Percentiles rank a stretch among this genome's conserved stretches.
Evolutionary conservation across 1,284 basidiomycete species (phyloP).

Genomic region (Cystobasidiaceae sp.): DNA sequence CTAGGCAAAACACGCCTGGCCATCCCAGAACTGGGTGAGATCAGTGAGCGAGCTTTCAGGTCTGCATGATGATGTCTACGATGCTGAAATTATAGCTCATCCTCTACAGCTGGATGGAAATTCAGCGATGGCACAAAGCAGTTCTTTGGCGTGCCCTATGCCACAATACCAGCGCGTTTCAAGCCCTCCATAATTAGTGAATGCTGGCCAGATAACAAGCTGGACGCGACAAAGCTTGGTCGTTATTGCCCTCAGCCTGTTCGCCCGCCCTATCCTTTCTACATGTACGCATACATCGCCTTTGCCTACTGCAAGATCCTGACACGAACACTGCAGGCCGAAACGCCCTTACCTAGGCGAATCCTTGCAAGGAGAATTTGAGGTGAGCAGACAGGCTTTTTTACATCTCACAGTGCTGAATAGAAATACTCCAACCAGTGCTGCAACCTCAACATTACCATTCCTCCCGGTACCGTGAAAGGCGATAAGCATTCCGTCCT

Average conservation of each 20-base stretch:
- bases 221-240: neutral
- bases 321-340: neutral
- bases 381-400: neutral
- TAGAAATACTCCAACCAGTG: neutral
- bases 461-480: neutral
- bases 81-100: too few relatives aligned
- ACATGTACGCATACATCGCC: neutral
- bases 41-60: neutral
- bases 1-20: neutral
- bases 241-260: neutral
- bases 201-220: neutral
- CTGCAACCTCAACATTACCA: neutral
- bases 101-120: neutral
- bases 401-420: neutral
- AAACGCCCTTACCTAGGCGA: neutral
- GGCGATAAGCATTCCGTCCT: constrained; percentile 2
- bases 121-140: neutral
- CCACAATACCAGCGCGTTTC: neutral
- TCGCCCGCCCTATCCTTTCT: neutral
- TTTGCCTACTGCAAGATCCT: neutral
- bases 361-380: neutral
- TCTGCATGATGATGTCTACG: neutral
- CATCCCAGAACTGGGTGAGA: neutral
- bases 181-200: neutral
- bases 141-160: neutral